These are phyloP conservation scores for Collybiopsis confluens DNA, from an alignment of 768 basidiomycete species.

Conservation along the genomic window DNA sequence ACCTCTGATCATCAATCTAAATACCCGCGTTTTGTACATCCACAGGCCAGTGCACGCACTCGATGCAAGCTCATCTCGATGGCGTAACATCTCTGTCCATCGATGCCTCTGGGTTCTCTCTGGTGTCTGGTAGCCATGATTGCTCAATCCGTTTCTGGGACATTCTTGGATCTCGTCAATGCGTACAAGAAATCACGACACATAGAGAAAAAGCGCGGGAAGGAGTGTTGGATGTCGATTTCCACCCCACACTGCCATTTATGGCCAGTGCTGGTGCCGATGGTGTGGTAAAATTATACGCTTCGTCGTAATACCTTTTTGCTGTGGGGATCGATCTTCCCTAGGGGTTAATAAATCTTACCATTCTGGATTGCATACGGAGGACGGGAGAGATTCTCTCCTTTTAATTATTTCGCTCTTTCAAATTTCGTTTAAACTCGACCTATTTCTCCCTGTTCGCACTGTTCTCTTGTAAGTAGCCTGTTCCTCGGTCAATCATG, in stretches of 20 bases:
- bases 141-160: slow-evolving; percentile 96
- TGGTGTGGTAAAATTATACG: slow-evolving; percentile 88
- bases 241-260: slow-evolving; percentile 78
- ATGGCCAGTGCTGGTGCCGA: slow-evolving; percentile 96
- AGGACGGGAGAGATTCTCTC: slow-evolving; percentile 14
- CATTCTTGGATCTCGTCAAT: slow-evolving; percentile 70
- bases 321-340: slow-evolving; percentile 10
- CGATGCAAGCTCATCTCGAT: slow-evolving; percentile 88
- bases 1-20: background rate
- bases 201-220: slow-evolving; percentile 90
- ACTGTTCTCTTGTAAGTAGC: slow-evolving; percentile 1
- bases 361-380: background rate
- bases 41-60: slow-evolving; percentile 82
- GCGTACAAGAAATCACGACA: slow-evolving; percentile 83
- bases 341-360: slow-evolving; percentile 1
- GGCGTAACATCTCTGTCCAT: slow-evolving; percentile 89
- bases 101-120: slow-evolving; percentile 79
- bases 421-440: background rate
- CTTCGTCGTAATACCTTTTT: slow-evolving; percentile 59
- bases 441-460: background rate
- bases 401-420: background rate
- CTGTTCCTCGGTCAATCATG: background rate
- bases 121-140: slow-evolving; percentile 90
- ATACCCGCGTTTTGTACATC: background rate
- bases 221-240: slow-evolving; percentile 85